A percentile compares a stretch with the other conserved stretches of the same genome.
These are phyloP conservation scores for Nitzschia sp. DNA, from an alignment of 108 stramenopile species.

Conservation along the genomic window DNA sequence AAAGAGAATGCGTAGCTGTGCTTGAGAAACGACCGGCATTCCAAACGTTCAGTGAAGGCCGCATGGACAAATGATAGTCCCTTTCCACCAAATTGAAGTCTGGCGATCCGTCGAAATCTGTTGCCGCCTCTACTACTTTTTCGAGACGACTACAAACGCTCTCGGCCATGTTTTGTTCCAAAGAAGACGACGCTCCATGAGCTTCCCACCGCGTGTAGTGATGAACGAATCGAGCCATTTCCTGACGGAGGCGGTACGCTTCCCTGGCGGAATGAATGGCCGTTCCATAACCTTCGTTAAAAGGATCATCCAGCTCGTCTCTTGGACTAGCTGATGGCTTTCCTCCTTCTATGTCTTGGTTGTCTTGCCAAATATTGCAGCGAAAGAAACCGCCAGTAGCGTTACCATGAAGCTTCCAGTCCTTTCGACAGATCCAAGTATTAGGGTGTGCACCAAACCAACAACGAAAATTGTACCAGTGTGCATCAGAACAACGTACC, in stretches of 20 bases:
- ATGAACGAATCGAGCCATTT: conserved; percentile 57
- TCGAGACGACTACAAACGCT: conserved; percentile 44
- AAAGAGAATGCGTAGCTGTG: conserved; percentile 60
- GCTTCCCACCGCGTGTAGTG: conserved; percentile 56
- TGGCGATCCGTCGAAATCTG: conserved; percentile 38
- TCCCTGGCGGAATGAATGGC: conserved; percentile 42
- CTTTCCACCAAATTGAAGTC: conserved; percentile 47
- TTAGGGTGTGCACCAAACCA: too few relatives aligned
- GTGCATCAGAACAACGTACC: conserved; percentile 31
- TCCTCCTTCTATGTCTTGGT: conserved; percentile 17
- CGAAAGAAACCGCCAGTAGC: conserved; percentile 64
- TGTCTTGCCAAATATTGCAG: conserved; percentile 60
- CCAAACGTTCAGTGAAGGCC: conserved; percentile 56
- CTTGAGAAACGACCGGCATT: conserved; percentile 49
- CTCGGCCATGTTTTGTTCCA: conserved; percentile 55
- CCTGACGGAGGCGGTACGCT: conserved; percentile 31
- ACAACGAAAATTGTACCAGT: not conserved
- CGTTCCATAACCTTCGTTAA: conserved; percentile 47
- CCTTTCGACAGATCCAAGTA: conserved; percentile 68
- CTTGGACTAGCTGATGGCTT: not conserved
- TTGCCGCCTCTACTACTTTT: conserved; percentile 49
- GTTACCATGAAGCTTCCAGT: conserved; percentile 57
- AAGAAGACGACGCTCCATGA: conserved; percentile 42
- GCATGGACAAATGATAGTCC: conserved; percentile 56
- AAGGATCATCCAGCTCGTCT: conserved; percentile 7